These are phyloP conservation scores for Tylopilus sp. DNA, from an alignment of 768 basidiomycete species.

Conservation along the genomic window DNA sequence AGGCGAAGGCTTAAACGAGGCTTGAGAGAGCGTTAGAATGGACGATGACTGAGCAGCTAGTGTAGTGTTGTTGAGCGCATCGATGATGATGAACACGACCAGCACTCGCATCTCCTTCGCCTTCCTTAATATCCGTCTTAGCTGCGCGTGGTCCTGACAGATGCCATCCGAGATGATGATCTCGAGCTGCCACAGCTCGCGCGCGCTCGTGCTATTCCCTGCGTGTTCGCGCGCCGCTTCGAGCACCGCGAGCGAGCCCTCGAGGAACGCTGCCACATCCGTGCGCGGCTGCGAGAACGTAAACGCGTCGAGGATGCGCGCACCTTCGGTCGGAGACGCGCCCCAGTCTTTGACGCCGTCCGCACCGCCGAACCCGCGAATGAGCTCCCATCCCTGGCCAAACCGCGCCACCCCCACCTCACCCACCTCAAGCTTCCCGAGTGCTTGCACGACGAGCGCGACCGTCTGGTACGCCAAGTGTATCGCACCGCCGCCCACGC, in stretches of 20 bases:
- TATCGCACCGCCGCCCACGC: slow-evolving; percentile 35
- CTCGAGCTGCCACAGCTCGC: slow-evolving; percentile 94
- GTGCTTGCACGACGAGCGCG: slow-evolving; percentile 85
- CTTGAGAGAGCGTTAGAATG: slow-evolving; percentile 91
- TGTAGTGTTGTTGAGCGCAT: slow-evolving; percentile 63
- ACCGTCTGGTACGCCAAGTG: slow-evolving; percentile 94
- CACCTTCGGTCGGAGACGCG: slow-evolving; percentile 24
- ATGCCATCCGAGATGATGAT: slow-evolving; percentile 99
- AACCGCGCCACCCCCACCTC: slow-evolving; percentile 91
- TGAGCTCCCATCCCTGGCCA: slow-evolving; percentile 80
- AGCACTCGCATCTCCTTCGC: slow-evolving; percentile 90
- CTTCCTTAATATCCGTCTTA: slow-evolving; percentile 74
- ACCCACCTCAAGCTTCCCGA: slow-evolving; percentile 92
- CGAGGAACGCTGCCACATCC: slow-evolving; percentile 78
- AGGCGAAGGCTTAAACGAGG: slow-evolving; percentile 62
- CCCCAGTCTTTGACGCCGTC: slow-evolving; percentile 52
- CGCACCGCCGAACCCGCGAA: slow-evolving; percentile 87
- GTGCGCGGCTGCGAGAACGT: slow-evolving; percentile 87
- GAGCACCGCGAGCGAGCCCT: slow-evolving; percentile 70
- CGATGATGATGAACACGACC: slow-evolving; percentile 95
- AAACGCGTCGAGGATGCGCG: slow-evolving; percentile 73
- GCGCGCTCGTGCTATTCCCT: slow-evolving; percentile 54
- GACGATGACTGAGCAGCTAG: slow-evolving; percentile 42
- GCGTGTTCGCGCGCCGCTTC: slow-evolving; percentile 71
- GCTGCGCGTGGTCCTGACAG: slow-evolving; percentile 89